These are phyloP conservation scores for Quercus tomentella DNA, from an alignment of 331 rosid species.

Conservation along the genomic window DNA sequence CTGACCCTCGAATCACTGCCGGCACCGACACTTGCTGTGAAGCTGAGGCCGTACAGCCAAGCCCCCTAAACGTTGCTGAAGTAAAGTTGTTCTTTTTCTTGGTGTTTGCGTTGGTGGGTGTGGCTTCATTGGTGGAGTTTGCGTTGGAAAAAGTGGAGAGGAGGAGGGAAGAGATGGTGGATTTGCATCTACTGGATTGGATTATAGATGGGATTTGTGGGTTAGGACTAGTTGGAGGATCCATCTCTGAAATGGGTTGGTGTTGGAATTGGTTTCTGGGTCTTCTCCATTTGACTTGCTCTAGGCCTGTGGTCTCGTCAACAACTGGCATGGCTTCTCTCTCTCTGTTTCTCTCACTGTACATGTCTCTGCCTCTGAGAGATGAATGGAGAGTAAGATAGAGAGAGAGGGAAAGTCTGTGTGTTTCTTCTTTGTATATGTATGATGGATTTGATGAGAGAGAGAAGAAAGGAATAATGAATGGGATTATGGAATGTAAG, in stretches of 20 bases:
- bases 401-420: neutral
- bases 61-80: slow-evolving; percentile 57
- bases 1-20: slow-evolving; percentile 68
- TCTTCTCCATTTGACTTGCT: slow-evolving; percentile 61
- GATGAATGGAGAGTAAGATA: neutral
- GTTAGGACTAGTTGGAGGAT: slow-evolving; percentile 30
- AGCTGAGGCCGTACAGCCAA: slow-evolving; percentile 77
- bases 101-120: slow-evolving; percentile 19
- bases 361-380: neutral
- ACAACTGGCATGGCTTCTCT: slow-evolving; percentile 50
- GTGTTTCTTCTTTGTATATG: neutral
- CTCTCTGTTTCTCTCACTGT: no score
- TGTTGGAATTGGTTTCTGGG: slow-evolving; percentile 54
- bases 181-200: slow-evolving; percentile 66
- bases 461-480: neutral
- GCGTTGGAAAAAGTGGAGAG: slow-evolving; percentile 63
- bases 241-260: slow-evolving; percentile 56
- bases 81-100: slow-evolving; percentile 64
- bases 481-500: neutral
- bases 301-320: slow-evolving; percentile 29
- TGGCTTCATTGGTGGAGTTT: slow-evolving; percentile 37
- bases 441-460: slow-evolving; percentile 3
- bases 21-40: slow-evolving; percentile 90
- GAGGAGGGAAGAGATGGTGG: slow-evolving; percentile 77
- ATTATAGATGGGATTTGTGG: slow-evolving; percentile 45